phyloP scores from a whole-genome alignment of 257 asterid species.

The Primulina huaijiensis region DNA sequence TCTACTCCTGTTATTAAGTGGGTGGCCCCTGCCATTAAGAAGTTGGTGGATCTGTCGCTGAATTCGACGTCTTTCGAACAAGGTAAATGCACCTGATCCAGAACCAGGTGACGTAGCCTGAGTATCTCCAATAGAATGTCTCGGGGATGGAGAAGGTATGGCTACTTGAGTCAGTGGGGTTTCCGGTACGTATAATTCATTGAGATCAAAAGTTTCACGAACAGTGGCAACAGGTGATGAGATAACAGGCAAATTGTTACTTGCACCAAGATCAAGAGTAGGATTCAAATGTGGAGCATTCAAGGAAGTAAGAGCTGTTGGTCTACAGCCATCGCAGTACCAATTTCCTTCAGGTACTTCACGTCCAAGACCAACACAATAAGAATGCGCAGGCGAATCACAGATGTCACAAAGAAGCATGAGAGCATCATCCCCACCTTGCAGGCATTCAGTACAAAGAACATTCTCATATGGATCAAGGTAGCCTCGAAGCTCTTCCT shows the following conservation, averaged over 20 bases:
- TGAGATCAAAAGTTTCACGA: conserved; percentile 71
- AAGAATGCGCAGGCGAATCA: conserved; percentile 88
- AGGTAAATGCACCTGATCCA: conserved; percentile 60
- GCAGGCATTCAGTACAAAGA: conserved; percentile 69
- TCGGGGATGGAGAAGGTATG: conserved; percentile 44
- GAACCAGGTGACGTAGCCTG: conserved; percentile 50
- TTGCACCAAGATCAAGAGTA: conserved; percentile 44
- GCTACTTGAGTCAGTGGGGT: conserved; percentile 50
- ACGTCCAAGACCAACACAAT: conserved; percentile 78
- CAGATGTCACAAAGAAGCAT: conserved; percentile 92
- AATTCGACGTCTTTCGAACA: conserved; percentile 66
- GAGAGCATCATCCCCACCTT: conserved; percentile 82
- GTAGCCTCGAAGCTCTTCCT: conserved; percentile 82
- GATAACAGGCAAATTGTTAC: conserved; percentile 34
- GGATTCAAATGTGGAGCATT: conserved; percentile 43
- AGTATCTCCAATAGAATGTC: conserved; percentile 40
- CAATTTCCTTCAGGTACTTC: conserved; percentile 97
- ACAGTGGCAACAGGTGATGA: conserved; percentile 48
- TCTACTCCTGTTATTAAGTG: conserved; percentile 45
- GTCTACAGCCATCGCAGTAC: conserved; percentile 94
- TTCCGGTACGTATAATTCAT: conserved; percentile 77
- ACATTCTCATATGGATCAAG: conserved; percentile 83
- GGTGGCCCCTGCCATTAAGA: conserved; percentile 36
- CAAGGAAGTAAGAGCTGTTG: conserved; percentile 60
- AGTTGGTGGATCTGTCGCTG: conserved; percentile 68